These are phyloP conservation scores for Brassica balearica DNA, from an alignment of 441 rosid genomes.

Conservation along the genomic window DNA sequence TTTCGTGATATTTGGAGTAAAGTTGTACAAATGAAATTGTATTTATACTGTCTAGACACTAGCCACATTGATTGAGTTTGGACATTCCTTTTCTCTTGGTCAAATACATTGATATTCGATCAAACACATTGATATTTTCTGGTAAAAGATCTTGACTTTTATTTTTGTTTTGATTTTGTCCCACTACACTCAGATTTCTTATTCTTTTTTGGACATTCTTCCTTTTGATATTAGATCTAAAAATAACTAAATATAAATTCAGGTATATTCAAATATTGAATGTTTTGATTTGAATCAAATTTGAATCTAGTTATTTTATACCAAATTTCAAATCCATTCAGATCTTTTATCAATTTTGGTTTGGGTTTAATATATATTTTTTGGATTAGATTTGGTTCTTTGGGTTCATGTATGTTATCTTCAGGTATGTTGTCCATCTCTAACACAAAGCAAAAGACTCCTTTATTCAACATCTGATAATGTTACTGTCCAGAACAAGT, in stretches of 20 bases:
- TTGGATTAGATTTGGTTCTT: too few relatives aligned
- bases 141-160: neutral
- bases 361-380: too few relatives aligned
- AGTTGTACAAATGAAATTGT: neutral
- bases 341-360: too few relatives aligned
- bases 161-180: neutral
- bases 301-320: too few relatives aligned
- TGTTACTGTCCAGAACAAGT: constrained; percentile 16
- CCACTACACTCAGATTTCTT: neutral
- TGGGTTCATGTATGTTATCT: too few relatives aligned
- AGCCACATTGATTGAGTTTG: neutral
- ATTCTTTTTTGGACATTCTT: neutral
- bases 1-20: neutral
- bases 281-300: too few relatives aligned
- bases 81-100: neutral
- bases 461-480: constrained; percentile 26
- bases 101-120: neutral
- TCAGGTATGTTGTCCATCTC: neutral
- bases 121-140: neutral
- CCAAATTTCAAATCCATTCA: too few relatives aligned
- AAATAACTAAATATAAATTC: too few relatives aligned
- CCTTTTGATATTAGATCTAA: neutral
- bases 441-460: neutral
- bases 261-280: too few relatives aligned
- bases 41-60: neutral